A percentile compares a stretch with the other conserved stretches of the same genome.
These are phyloP conservation scores for Cucurbitaria berberidis DNA, from an alignment of 2,329 filamentous ascomycete genomes.

Conservation along the genomic window DNA sequence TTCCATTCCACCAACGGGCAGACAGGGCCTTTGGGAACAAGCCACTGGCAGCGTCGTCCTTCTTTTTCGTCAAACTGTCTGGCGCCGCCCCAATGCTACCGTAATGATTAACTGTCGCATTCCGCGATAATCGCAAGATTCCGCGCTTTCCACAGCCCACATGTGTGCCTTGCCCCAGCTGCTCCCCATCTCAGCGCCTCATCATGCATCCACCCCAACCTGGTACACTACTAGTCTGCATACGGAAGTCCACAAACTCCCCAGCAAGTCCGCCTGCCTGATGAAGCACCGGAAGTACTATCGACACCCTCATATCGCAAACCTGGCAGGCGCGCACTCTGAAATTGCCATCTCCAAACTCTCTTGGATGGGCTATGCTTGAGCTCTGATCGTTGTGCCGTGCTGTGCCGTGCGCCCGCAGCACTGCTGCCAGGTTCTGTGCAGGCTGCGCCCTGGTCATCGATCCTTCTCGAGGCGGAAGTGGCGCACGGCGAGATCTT, in stretches of 20 bases:
- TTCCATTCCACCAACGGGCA: constrained; percentile 1
- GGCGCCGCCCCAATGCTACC: no score
- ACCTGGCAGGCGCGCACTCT: not conserved
- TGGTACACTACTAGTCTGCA: constrained; percentile 1
- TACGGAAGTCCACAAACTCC: constrained; percentile 1
- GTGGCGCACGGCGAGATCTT: constrained; percentile 8
- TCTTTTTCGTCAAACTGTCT: not conserved
- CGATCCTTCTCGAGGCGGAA: constrained; percentile 9
- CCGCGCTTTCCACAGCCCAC: constrained; percentile 6
- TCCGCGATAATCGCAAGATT: not conserved
- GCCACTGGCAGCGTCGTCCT: no score
- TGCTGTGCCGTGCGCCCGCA: constrained; percentile 2
- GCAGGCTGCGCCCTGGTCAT: constrained; percentile 2
- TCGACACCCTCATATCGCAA: not conserved
- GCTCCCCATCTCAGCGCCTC: constrained; percentile 6
- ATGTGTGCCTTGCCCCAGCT: not conserved
- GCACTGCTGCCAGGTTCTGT: not conserved
- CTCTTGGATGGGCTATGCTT: no score
- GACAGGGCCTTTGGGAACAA: not conserved
- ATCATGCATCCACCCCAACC: constrained; percentile 1
- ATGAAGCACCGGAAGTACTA: not conserved
- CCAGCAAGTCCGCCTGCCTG: not conserved
- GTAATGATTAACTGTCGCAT: not conserved
- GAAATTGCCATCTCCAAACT: no score
- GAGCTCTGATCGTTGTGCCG: no score